phyloP scores from a whole-genome alignment of 768 basidiomycete genomes.

The Suillus subalutaceus region DNA sequence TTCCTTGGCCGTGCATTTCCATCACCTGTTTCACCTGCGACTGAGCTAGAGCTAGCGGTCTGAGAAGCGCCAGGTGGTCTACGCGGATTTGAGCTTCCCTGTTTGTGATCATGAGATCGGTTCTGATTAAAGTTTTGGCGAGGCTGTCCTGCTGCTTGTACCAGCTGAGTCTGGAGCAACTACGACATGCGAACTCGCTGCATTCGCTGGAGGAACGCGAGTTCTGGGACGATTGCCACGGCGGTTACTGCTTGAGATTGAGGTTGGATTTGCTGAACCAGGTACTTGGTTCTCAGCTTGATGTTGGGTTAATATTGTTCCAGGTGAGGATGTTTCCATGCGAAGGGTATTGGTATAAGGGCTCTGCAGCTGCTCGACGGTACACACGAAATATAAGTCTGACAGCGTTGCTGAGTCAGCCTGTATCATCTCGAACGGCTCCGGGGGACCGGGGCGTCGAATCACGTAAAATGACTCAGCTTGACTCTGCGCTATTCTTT shows the following conservation, averaged over 20 bases:
- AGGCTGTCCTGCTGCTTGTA: not conserved
- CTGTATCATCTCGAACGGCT: not conserved
- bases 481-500: not conserved
- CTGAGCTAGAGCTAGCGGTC: not conserved
- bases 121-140: not conserved
- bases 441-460: not conserved
- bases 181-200: not conserved
- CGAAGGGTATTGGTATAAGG: not conserved
- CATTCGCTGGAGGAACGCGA: not conserved
- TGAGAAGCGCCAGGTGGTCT: not conserved
- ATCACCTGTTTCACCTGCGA: too few relatives aligned
- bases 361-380: not conserved
- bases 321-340: conserved; percentile 8
- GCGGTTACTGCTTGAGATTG: not conserved
- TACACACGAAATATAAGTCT: not conserved
- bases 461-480: not conserved
- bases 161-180: not conserved
- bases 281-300: not conserved
- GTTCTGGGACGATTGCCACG: not conserved
- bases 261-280: not conserved
- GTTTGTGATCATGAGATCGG: not conserved
- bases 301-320: not conserved
- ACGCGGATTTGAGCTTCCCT: not conserved
- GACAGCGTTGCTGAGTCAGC: not conserved
- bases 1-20: not conserved